Evolutionary conservation across 495 filamentous ascomycete genomes (phyloP), one percentile per base, ranked within the genome.

Genomic region (Podospora didyma): DNA sequence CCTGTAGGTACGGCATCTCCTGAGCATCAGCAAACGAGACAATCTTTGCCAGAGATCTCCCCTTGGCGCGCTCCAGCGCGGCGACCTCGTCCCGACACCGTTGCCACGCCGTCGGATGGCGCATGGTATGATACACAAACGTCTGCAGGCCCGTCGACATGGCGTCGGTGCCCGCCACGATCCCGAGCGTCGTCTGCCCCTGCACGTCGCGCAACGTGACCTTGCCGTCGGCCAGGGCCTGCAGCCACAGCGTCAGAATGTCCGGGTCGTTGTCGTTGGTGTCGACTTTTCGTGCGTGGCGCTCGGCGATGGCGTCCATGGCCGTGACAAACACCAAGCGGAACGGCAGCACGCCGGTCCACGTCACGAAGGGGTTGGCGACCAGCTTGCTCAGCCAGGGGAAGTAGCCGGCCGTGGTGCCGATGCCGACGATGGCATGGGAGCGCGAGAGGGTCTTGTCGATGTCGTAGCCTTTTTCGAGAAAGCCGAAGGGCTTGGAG

Each of bases 91-190:
- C 58, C 7, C 61, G 54, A 2, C 68, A 53, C 16, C 58, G 56
- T 4, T 55, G 21, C 58, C 75, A 44, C 52, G 59, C 56, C 20
- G 68, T 21, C 2, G 71, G 73, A 41, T 67, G 53, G 6, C 65
- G 61, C 9, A 66, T 51, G 23, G 52, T 48, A 31, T 63, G 26
- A 23, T 69, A 67, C 10, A 67, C 39, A 31, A 79, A 66, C 0
- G 66, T 66, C 46, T 37, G 34, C 34, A 37, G 34, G 34, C 34
- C 34, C 34, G 34, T 37, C 34, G 34, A 37, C 34, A 76, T 60
- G 3, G 76, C 77, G 47, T 79, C 78, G 1, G 66, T 67, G 1
- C 77, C 76, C 5, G 76, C 75, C n/a, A 70, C 71, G 7, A 77
- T 53, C 34, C 61, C 79, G 2, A 55, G 60, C 12, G 70, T 71